Evolutionary conservation across 2,329 filamentous ascomycete genomes (phyloP), one percentile per base, ranked within the genome.

Genomic region (Eurotiales sp.): DNA sequence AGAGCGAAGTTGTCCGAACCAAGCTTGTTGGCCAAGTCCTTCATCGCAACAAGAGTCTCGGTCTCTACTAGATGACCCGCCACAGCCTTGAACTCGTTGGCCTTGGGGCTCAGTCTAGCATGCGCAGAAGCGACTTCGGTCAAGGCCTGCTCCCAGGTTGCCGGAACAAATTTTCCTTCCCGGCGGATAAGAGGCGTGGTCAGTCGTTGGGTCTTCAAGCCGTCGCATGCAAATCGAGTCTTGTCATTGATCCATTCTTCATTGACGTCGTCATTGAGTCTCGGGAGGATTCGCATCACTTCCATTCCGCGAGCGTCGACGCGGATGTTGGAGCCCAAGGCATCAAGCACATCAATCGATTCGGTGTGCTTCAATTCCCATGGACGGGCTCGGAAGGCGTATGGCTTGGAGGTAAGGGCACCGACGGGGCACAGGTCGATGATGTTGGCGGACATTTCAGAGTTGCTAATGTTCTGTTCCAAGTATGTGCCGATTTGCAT

Each of bases 231-330:
- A 70, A 97, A 99, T 58, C 93, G 85, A 36, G 90, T 86, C 81
- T 97, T 99, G 78, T 99, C 93, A 73, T 97, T 93, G 71, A 99
- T 97, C 93, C 93, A 99, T 73, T 99, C 93, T 77, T 99, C 93
- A 72, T 99, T 99, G 63, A 99, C 84, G 64, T 97, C 91, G 68
- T 99, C 93, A 70, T 99, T 99, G 55, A 99, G 80, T 63, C 93
- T 84, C 54, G 93, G 93, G 14, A 96, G 69, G 55, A 99, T 81
- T 62, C 93, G 86, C 91, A 99, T 96, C 46, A 99, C 92, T 75
- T 97, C 91, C 59, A 96, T 78, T 54, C 93, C 93, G 65, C 93
- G 85, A 52, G 90, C 87, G 73, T 99, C 93, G 40, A 97, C 85
- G 40, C 93, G 86, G 63, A 99, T 95, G 70, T 95, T 95, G 53